Conservation (phyloP, 352 stramenopile species). For the Elongisporangium anandrum region DNA sequence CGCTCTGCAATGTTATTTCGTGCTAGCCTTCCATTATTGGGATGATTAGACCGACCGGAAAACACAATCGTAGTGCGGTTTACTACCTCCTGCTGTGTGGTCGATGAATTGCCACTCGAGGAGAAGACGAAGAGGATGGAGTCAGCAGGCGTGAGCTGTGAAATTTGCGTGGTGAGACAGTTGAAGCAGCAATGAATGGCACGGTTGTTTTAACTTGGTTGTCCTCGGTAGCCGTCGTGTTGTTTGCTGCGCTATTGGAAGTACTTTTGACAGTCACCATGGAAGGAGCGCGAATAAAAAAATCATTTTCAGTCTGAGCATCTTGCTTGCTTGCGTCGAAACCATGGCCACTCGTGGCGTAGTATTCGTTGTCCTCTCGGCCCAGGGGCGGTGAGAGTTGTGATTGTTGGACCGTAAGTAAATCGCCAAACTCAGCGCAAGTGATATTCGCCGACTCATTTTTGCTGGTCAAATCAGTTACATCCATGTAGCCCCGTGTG, state of each 20-base stretch:
- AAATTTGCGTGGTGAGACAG: slow-evolving; percentile 5
- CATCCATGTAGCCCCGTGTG: background rate
- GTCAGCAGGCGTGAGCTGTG: background rate
- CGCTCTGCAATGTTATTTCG: slow-evolving; percentile 53
- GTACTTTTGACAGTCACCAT: background rate
- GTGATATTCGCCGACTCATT: background rate
- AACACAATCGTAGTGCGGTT: too few relatives aligned
- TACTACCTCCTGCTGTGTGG: background rate
- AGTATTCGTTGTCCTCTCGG: background rate
- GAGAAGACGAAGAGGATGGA: background rate
- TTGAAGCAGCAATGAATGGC: background rate
- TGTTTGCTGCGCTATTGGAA: background rate
- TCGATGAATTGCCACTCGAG: slow-evolving; percentile 1
- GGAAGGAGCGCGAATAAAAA: background rate
- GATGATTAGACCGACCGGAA: background rate
- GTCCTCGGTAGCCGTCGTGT: background rate
- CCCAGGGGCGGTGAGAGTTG: background rate
- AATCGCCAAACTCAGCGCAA: background rate
- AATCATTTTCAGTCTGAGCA: background rate
- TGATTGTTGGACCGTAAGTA: background rate
- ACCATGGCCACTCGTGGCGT: background rate
- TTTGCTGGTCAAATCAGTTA: background rate
- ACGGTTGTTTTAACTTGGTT: background rate
- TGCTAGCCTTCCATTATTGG: slow-evolving; percentile 24
- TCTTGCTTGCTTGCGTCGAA: background rate